Percentiles rank a stretch among this genome's conserved stretches.
phyloP scores from a whole-genome alignment of 371 early-diverging fungal species.

The Vairimorpha apis region DNA sequence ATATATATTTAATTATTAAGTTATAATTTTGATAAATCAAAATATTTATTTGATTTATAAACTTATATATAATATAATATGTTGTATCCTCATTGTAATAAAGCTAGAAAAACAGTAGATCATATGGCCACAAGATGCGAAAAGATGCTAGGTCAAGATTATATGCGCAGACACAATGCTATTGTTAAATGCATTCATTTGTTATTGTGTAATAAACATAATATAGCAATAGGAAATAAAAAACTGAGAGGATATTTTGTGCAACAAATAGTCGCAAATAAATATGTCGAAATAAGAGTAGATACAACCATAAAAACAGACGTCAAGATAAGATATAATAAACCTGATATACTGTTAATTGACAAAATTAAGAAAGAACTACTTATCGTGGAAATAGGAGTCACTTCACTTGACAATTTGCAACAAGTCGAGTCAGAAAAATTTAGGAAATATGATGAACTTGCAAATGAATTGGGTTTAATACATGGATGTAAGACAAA shows the following conservation, averaged over 20 bases:
- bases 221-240: too few species aligned
- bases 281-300: not conserved
- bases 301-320: not conserved
- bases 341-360: not conserved
- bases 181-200: too few species aligned
- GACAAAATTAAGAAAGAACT: constrained; percentile 22
- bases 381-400: constrained; percentile 9
- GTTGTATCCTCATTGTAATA: too few species aligned
- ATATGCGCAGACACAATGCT: too few species aligned
- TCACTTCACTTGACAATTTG: constrained; percentile 5
- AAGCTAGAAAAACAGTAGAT: too few species aligned
- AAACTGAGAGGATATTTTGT: not conserved
- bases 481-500: constrained; percentile 2
- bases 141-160: too few species aligned
- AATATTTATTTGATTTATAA: too few species aligned
- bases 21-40: too few species aligned
- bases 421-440: constrained; percentile 7
- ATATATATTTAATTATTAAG: too few species aligned
- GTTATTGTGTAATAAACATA: too few species aligned
- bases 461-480: constrained; percentile 3
- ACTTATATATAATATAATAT: too few species aligned
- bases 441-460: constrained; percentile 14
- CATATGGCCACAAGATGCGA: too few species aligned
- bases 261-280: not conserved
- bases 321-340: not conserved